These are phyloP conservation scores for Blastomyces percursus DNA, from an alignment of 2,329 filamentous ascomycete genomes.

Conservation along the genomic window DNA sequence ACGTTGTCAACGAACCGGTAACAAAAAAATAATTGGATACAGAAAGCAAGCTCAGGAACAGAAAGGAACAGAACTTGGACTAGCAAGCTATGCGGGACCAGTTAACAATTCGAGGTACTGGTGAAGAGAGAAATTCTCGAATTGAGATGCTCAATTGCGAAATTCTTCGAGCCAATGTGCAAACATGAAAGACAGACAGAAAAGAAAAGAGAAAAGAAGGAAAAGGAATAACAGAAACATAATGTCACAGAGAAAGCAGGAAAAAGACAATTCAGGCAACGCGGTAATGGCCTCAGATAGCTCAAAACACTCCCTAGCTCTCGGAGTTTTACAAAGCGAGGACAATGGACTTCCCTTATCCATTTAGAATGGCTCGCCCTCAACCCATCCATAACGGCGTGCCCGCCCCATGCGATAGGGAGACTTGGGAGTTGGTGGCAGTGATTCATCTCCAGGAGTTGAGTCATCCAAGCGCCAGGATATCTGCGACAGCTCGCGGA, in stretches of 20 bases:
- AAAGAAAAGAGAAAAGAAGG: not conserved
- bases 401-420: slow-evolving; percentile 5
- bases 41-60: not conserved
- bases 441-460: not conserved
- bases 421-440: not conserved
- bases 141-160: not conserved
- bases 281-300: not conserved
- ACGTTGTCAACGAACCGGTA: not conserved
- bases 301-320: not conserved
- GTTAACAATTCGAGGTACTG: not conserved
- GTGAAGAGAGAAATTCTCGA: not conserved
- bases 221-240: not conserved
- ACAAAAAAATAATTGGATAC: not conserved
- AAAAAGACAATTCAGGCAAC: not conserved
- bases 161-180: not conserved
- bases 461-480: not conserved
- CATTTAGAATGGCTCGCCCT: not conserved
- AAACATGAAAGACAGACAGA: not conserved
- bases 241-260: not conserved
- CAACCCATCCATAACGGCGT: slow-evolving; percentile 4
- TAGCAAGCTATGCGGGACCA: not conserved
- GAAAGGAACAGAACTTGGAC: not conserved
- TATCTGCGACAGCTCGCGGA: not conserved
- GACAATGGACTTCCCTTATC: not conserved
- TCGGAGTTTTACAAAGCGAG: not conserved